Percentiles rank a stretch among this genome's conserved stretches.
Evolutionary conservation across 352 stramenopile genomes (phyloP).

Genomic region (Pythium rhizo-oryzae): DNA sequence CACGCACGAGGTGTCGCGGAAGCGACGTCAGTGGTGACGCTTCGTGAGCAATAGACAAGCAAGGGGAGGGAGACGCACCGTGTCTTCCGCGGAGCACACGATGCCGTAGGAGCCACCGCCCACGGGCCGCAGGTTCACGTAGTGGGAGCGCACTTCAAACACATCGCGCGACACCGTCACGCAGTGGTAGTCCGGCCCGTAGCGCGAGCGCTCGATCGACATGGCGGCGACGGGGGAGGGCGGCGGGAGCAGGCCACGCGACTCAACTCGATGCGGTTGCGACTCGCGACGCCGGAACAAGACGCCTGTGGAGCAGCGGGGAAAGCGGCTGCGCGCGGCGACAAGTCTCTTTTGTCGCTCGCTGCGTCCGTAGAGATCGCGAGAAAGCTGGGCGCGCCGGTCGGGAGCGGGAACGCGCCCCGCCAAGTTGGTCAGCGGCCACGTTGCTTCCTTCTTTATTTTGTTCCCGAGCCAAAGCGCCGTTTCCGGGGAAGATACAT

Average conservation of each 20-base stretch:
- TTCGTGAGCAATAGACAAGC: neutral
- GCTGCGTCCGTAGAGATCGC: neutral
- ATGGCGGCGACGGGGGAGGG: conserved; percentile 25
- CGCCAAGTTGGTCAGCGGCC: neutral
- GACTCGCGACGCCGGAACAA: too few relatives aligned
- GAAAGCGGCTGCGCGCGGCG: too few relatives aligned
- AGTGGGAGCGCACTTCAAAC: conserved; percentile 84
- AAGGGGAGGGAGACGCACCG: conserved; percentile 39
- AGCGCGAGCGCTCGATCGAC: conserved; percentile 74
- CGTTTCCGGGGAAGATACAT: conserved; percentile 24
- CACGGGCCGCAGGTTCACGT: conserved; percentile 77
- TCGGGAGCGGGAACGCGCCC: too few relatives aligned
- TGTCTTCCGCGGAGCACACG: conserved; percentile 92
- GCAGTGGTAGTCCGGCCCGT: conserved; percentile 80
- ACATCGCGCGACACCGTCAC: conserved; percentile 80
- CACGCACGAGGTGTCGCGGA: neutral
- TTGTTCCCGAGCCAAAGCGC: conserved; percentile 1
- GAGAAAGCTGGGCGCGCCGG: neutral
- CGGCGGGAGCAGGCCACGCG: neutral
- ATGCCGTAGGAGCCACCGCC: conserved; percentile 92
- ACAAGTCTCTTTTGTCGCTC: too few relatives aligned
- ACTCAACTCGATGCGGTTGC: too few relatives aligned
- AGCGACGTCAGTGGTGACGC: too few relatives aligned
- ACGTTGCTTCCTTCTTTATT: neutral
- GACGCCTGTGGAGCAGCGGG: too few relatives aligned